These are phyloP conservation scores for Ascobolus immersus DNA, from an alignment of 495 filamentous ascomycete genomes.

Conservation along the genomic window DNA sequence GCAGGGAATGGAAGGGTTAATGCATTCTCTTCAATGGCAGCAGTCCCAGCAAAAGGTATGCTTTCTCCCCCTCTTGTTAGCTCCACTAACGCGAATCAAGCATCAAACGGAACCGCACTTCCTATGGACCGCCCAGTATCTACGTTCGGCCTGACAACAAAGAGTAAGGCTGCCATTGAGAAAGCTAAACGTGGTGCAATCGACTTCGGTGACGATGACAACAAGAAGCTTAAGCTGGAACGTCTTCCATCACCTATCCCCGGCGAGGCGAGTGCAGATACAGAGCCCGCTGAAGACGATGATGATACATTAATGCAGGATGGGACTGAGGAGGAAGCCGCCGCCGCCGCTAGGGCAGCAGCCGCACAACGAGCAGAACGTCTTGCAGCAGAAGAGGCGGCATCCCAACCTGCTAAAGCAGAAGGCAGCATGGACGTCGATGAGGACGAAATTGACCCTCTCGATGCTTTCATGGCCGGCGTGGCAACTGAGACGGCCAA, in stretches of 20 bases:
- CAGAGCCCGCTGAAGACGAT: constrained; percentile 39
- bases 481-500: constrained; percentile 1
- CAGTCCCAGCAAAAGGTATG: constrained; percentile 5
- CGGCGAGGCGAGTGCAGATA: constrained; percentile 21
- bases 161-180: constrained; percentile 34
- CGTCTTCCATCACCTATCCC: constrained; percentile 50
- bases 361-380: constrained; percentile 50
- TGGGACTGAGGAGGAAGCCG: constrained; percentile 64
- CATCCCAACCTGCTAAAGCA: constrained; percentile 17
- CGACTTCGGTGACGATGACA: constrained; percentile 71
- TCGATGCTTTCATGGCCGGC: constrained; percentile 79
- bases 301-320: constrained; percentile 52
- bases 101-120: constrained; percentile 25
- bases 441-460: constrained; percentile 63
- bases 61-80: constrained; percentile 13
- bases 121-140: constrained; percentile 39
- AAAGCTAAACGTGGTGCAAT: constrained; percentile 39
- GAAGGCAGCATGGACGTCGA: constrained; percentile 27
- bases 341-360: constrained; percentile 57
- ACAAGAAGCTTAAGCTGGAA: constrained; percentile 60
- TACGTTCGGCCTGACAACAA: constrained; percentile 57
- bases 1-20: constrained; percentile 17
- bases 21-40: neutral
- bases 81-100: no score
- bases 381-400: constrained; percentile 14